Evolutionary conservation across 2,329 filamentous ascomycete genomes (phyloP).

Genomic region (Fusarium decemcellulare): DNA sequence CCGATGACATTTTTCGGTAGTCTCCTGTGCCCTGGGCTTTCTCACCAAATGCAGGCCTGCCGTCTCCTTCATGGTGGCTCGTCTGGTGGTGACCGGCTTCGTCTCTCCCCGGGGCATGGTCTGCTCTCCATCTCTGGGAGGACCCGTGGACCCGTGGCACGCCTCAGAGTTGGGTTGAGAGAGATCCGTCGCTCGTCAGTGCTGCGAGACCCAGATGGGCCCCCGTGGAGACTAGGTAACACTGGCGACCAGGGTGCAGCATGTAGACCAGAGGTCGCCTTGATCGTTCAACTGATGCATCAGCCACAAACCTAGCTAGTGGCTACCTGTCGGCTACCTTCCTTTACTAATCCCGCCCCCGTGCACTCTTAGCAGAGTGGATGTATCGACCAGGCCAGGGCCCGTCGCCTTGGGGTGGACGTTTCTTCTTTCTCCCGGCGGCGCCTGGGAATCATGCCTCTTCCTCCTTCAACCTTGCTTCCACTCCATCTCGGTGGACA

Average conservation of each 20-base stretch:
- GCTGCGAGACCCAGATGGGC: constrained; percentile 57
- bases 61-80: constrained; percentile 21
- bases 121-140: constrained; percentile 44
- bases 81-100: constrained; percentile 34
- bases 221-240: constrained; percentile 54
- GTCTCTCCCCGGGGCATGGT: constrained; percentile 32
- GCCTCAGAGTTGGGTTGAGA: constrained; percentile 56
- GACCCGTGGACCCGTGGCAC: constrained; percentile 49
- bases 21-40: constrained; percentile 23
- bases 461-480: constrained; percentile 54
- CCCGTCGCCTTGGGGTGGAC: constrained; percentile 54
- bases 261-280: constrained; percentile 52
- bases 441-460: constrained; percentile 53
- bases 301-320: constrained; percentile 35
- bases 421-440: constrained; percentile 56
- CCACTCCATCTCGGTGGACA: constrained; percentile 48
- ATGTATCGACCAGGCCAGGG: constrained; percentile 53
- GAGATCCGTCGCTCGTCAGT: constrained; percentile 53
- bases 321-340: constrained; percentile 46
- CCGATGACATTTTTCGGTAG: constrained; percentile 1
- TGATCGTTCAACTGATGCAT: constrained; percentile 23
- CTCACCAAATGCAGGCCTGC: constrained; percentile 24
- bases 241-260: constrained; percentile 48
- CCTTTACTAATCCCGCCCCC: constrained; percentile 52
- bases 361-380: constrained; percentile 52